These are phyloP conservation scores for Pleurotus eryngii DNA, from an alignment of 768 basidiomycete genomes.

Conservation along the genomic window DNA sequence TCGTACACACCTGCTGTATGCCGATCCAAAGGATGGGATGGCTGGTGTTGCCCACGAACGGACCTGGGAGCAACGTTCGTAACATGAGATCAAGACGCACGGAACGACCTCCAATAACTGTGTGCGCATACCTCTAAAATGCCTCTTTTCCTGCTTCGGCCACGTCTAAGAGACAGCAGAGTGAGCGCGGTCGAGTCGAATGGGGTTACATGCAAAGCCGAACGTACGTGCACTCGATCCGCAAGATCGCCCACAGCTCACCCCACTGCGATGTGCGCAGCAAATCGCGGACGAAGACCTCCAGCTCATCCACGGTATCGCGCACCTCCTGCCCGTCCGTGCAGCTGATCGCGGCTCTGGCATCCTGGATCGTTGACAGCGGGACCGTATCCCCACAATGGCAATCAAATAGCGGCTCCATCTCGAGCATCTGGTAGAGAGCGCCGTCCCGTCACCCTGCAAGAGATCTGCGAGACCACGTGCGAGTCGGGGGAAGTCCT, in stretches of 20 bases:
- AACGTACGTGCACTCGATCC: slow-evolving; percentile 18
- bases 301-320: slow-evolving; percentile 14
- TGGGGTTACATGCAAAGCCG: not conserved
- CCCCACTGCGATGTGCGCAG: slow-evolving; percentile 15
- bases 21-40: slow-evolving; percentile 37
- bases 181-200: not conserved
- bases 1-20: slow-evolving; percentile 29
- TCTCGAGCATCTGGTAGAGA: slow-evolving; percentile 11
- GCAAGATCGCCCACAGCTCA: slow-evolving; percentile 12
- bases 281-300: slow-evolving; percentile 11
- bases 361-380: slow-evolving; percentile 8
- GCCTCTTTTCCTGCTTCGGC: not conserved
- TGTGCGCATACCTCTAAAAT: not conserved
- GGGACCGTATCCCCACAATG: not conserved
- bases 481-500: slow-evolving; percentile 13
- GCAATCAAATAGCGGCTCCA: slow-evolving; percentile 5
- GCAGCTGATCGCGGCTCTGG: slow-evolving; percentile 14
- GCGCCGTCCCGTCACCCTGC: slow-evolving; percentile 17
- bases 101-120: not conserved
- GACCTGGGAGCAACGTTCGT: slow-evolving; percentile 19
- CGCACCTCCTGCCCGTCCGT: slow-evolving; percentile 17
- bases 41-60: slow-evolving; percentile 34
- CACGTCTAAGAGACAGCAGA: not conserved
- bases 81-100: not conserved
- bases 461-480: slow-evolving; percentile 21